Evolutionary conservation across 495 filamentous ascomycete genomes (phyloP).

Genomic region (Pyrenula massariospora): DNA sequence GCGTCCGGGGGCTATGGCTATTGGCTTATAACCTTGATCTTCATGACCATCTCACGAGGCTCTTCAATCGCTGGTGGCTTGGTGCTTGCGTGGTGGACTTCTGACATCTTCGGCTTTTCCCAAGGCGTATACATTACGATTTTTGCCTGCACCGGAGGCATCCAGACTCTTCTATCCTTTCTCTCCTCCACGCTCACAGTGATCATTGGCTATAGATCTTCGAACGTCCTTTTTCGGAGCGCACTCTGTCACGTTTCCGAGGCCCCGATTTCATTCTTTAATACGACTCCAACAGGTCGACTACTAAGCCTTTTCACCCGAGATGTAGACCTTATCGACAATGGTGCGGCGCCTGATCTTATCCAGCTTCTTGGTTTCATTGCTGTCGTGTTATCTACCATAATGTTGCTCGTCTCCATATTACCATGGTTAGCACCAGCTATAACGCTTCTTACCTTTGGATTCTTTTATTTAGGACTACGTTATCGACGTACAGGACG

Average conservation of each 20-base stretch:
- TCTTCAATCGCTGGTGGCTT: background rate
- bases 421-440: slow-evolving; percentile 8
- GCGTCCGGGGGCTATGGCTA: background rate
- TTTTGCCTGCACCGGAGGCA: slow-evolving; percentile 13
- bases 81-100: slow-evolving; percentile 2
- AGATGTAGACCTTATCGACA: slow-evolving; percentile 33
- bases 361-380: slow-evolving; percentile 10
- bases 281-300: slow-evolving; percentile 35
- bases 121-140: slow-evolving; percentile 10
- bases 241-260: slow-evolving; percentile 31
- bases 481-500: slow-evolving; percentile 50
- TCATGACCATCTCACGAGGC: background rate
- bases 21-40: background rate
- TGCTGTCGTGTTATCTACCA: slow-evolving; percentile 5
- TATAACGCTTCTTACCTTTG: slow-evolving; percentile 5
- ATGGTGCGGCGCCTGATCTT: slow-evolving; percentile 17
- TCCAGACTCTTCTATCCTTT: slow-evolving; percentile 11
- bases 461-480: slow-evolving; percentile 39
- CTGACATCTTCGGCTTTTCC: slow-evolving; percentile 4
- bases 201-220: slow-evolving; percentile 22
- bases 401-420: slow-evolving; percentile 7
- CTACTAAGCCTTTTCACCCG: slow-evolving; percentile 39
- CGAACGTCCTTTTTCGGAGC: slow-evolving; percentile 28
- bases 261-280: slow-evolving; percentile 36
- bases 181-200: slow-evolving; percentile 16